Conservation (phyloP, 2,329 filamentous ascomycete genomes). For the Ophiostoma ulmi region DNA sequence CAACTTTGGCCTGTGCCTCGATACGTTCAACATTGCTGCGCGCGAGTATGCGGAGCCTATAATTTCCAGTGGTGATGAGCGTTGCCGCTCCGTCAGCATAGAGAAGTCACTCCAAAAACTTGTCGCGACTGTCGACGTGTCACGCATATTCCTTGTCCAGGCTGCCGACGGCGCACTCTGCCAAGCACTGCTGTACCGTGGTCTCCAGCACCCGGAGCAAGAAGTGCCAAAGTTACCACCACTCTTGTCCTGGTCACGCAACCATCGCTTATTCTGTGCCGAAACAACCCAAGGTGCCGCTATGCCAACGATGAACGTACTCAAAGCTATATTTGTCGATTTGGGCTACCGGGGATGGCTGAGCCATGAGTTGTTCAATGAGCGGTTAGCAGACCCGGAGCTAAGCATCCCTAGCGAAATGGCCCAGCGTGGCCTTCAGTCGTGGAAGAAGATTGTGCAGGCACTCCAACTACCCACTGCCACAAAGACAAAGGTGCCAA, state of each 20-base stretch:
- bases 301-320: constrained; percentile 51
- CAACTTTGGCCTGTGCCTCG: constrained; percentile 59
- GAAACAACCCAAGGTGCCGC: constrained; percentile 52
- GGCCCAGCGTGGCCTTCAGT: constrained; percentile 45
- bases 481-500: neutral
- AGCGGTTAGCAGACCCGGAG: constrained; percentile 44
- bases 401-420: constrained; percentile 45
- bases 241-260: constrained; percentile 60
- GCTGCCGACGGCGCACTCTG: constrained; percentile 53
- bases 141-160: constrained; percentile 59
- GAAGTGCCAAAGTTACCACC: constrained; percentile 50
- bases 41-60: constrained; percentile 54
- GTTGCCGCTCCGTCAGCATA: constrained; percentile 44
- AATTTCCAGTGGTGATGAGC: constrained; percentile 38
- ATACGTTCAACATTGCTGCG: constrained; percentile 59
- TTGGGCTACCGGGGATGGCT: constrained; percentile 56
- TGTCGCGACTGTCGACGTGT: constrained; percentile 41
- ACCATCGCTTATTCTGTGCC: constrained; percentile 56
- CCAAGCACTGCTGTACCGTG: constrained; percentile 42
- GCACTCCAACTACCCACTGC: neutral
- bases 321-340: constrained; percentile 48
- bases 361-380: constrained; percentile 55
- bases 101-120: constrained; percentile 43
- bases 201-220: constrained; percentile 49
- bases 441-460: constrained; percentile 43